Conservation (phyloP, 257 asterid species). For the Nicotiana obtusifolia region DNA sequence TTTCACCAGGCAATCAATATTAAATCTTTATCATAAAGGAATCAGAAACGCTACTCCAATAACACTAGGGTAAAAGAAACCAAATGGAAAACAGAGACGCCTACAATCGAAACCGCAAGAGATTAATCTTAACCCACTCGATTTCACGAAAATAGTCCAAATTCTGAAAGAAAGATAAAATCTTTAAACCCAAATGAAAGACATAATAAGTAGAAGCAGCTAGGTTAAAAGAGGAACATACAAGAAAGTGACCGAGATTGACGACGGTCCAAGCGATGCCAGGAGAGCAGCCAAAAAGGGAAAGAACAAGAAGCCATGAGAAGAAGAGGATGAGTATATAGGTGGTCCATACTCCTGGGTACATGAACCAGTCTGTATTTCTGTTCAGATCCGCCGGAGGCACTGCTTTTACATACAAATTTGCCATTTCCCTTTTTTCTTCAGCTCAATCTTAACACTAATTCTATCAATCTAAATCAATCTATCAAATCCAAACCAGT, state of each 20-base stretch:
- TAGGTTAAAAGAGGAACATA: background rate
- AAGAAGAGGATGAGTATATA: conserved; percentile 82
- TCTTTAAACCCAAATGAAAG: background rate
- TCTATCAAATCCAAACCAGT: background rate
- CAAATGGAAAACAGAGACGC: background rate
- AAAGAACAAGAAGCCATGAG: conserved; percentile 74
- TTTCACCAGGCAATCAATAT: background rate
- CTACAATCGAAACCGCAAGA: background rate
- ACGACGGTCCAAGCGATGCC: conserved; percentile 96
- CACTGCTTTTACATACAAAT: conserved; percentile 70
- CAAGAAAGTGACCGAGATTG: conserved; percentile 61
- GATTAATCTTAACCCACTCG: background rate
- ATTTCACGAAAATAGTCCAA: background rate
- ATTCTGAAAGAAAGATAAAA: background rate
- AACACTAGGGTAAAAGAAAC: background rate
- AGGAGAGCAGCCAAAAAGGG: conserved; percentile 73
- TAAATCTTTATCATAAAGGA: background rate
- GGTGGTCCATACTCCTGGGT: conserved; percentile 96
- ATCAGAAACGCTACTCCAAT: background rate
- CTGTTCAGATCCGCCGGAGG: conserved; percentile 85
- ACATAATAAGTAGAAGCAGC: background rate
- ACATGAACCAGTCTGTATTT: conserved; percentile 95
- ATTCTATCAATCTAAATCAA: background rate
- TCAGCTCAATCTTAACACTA: background rate
- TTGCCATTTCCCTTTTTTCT: conserved; percentile 37